phyloP scores from a whole-genome alignment of 306 rosid genomes.

The peach (Prunus persica) region DNA sequence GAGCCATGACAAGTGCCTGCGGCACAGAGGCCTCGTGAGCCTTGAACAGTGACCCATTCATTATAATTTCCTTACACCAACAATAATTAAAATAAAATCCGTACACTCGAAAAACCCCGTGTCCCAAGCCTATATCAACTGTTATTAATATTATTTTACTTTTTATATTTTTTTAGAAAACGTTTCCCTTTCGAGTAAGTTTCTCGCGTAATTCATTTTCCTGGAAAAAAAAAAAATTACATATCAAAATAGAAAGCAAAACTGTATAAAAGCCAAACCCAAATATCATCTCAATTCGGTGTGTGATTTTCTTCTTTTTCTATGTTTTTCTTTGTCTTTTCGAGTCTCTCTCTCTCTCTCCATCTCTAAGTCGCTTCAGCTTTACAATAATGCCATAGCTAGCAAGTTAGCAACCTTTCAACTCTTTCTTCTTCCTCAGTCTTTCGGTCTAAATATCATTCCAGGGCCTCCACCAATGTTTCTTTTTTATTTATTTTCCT shows the following conservation, averaged over 20 bases:
- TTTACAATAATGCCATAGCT: constrained; percentile 28
- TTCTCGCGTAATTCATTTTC: constrained; percentile 18
- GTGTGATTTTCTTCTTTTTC: constrained; percentile 3
- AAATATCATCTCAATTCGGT: constrained; percentile 15
- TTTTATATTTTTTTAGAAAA: background rate
- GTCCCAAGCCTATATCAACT: background rate
- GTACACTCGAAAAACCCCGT: background rate
- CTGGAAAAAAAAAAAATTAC: background rate
- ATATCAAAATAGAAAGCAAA: background rate
- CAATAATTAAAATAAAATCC: background rate
- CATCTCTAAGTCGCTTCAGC: constrained; percentile 5
- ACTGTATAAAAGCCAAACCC: constrained; percentile 22
- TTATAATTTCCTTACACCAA: background rate
- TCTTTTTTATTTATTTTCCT: constrained; percentile 13
- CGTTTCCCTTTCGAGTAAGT: constrained; percentile 18
- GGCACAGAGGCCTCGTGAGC: constrained; percentile 19
- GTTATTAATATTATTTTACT: background rate
- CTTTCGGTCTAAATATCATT: constrained; percentile 33
- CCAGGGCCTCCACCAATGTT: constrained; percentile 34
- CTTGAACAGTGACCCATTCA: background rate
- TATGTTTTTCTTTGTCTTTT: background rate
- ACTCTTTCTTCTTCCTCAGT: background rate
- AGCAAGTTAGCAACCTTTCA: constrained; percentile 5
- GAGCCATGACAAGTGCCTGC: background rate
- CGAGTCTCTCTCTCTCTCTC: background rate